Conservation (phyloP, 2,329 filamentous ascomycete genomes). For the Didymella pinodella region DNA sequence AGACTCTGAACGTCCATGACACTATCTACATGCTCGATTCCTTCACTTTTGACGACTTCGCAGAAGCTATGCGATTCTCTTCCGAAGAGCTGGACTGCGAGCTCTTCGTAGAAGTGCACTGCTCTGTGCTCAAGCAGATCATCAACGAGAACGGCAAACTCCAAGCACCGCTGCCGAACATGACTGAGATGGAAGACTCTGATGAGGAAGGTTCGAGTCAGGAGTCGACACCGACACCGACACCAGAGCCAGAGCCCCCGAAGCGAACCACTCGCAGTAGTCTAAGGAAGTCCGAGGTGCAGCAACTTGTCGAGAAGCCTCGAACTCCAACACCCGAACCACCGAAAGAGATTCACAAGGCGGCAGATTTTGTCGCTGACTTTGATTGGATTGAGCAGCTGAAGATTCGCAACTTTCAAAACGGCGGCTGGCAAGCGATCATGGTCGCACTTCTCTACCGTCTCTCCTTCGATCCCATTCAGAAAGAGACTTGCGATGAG, state of each 20-base stretch:
- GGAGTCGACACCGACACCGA: slow-evolving; percentile 58
- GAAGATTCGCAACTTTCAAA: slow-evolving; percentile 80
- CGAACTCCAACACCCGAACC: slow-evolving; percentile 51
- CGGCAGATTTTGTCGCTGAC: slow-evolving; percentile 75
- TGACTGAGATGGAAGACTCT: slow-evolving; percentile 57
- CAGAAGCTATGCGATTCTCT: slow-evolving; percentile 83
- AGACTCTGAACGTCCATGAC: slow-evolving; percentile 97
- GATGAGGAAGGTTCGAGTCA: slow-evolving; percentile 61
- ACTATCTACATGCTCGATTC: slow-evolving; percentile 94
- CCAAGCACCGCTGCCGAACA: slow-evolving; percentile 77
- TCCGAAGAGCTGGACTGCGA: slow-evolving; percentile 79
- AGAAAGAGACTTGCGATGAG: slow-evolving; percentile 76
- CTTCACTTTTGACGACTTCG: slow-evolving; percentile 96
- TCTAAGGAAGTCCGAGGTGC: slow-evolving; percentile 80
- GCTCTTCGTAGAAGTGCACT: slow-evolving; percentile 89
- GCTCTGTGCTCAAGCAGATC: slow-evolving; percentile 85
- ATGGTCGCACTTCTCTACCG: slow-evolving; percentile 87
- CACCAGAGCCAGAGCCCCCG: slow-evolving; percentile 73
- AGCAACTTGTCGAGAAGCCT: slow-evolving; percentile 55
- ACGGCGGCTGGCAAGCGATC: slow-evolving; percentile 91
- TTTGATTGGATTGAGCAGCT: slow-evolving; percentile 88
- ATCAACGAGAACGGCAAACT: slow-evolving; percentile 82
- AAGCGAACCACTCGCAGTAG: slow-evolving; percentile 85
- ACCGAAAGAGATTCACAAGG: slow-evolving; percentile 63
- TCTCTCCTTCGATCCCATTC: slow-evolving; percentile 76